phyloP scores from a whole-genome alignment of 2,329 filamentous ascomycete species.

The Massarina eburnea region DNA sequence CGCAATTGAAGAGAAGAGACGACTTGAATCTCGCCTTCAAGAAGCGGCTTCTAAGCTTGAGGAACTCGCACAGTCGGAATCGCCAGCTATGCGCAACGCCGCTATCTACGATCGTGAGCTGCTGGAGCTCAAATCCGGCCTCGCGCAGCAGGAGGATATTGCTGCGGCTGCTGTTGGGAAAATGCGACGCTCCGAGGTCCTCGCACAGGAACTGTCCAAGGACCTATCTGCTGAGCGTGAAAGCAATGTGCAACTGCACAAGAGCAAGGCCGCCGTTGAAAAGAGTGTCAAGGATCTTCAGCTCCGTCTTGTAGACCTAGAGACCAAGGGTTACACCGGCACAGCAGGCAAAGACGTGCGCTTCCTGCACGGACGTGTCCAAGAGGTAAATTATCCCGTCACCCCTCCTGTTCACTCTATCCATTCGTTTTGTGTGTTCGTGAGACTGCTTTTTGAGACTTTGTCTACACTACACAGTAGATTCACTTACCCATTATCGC shows the following conservation, averaged over 20 bases:
- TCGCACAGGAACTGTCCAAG: conserved; percentile 87
- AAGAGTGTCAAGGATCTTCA: conserved; percentile 90
- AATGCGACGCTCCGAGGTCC: conserved; percentile 90
- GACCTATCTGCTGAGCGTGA: conserved; percentile 88
- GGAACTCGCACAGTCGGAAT: conserved; percentile 82
- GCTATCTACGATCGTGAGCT: conserved; percentile 87
- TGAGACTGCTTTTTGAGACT: no score
- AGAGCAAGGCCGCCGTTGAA: conserved; percentile 86
- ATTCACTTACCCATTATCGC: no score
- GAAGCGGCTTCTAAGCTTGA: conserved; percentile 89
- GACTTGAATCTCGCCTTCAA: conserved; percentile 78
- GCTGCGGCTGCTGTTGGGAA: conserved; percentile 90
- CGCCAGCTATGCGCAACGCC: conserved; percentile 83
- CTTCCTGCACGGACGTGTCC: conserved; percentile 89
- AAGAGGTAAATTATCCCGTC: conserved; percentile 69
- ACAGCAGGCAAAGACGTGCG: conserved; percentile 92
- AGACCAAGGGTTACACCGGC: conserved; percentile 90
- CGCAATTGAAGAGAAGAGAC: conserved; percentile 85
- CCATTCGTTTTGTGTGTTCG: no score
- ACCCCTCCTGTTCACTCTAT: neutral
- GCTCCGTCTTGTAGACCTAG: conserved; percentile 84
- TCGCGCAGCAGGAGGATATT: conserved; percentile 93
- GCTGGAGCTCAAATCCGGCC: conserved; percentile 80
- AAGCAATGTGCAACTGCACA: conserved; percentile 75
- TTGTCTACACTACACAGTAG: no score